A percentile compares a stretch with the other conserved stretches of the same genome.
Conservation (phyloP, 176 grass and related monocot species). For the Triticum timopheevii region DNA sequence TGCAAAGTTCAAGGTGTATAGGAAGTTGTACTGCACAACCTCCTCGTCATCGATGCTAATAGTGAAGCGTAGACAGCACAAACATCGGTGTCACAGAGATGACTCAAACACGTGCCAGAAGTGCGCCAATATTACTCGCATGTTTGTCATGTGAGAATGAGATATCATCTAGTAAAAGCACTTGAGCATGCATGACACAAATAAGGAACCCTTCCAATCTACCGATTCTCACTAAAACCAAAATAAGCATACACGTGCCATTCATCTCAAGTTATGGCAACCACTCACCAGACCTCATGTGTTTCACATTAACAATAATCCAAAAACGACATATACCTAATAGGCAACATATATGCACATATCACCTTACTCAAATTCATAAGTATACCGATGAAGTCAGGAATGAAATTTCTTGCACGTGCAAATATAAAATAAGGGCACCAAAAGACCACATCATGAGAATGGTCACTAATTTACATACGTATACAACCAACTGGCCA, state of each 20-base stretch:
- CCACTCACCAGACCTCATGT: neutral
- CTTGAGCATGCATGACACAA: neutral
- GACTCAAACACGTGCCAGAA: neutral
- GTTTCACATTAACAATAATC: constrained; percentile 3
- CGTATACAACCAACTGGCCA: neutral
- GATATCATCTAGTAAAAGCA: neutral
- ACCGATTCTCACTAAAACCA: neutral
- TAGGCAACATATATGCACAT: neutral
- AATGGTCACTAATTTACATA: constrained; percentile 4
- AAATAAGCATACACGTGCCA: neutral
- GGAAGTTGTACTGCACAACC: neutral
- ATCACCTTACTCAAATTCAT: neutral
- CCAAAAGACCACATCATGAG: constrained; percentile 6
- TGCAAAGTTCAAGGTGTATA: neutral
- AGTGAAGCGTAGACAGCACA: constrained; percentile 1
- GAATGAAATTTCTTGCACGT: neutral
- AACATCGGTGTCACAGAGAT: neutral
- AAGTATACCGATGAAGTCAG: neutral
- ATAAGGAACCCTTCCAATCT: neutral
- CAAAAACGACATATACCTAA: neutral
- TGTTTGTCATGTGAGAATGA: neutral
- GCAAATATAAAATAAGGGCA: constrained; percentile 7
- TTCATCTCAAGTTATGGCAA: constrained; percentile 1
- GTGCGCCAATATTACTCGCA: neutral
- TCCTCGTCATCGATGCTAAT: neutral